Percentiles rank a stretch among this genome's conserved stretches.
Conservation (phyloP, 805 yeast species). For the Jamesozyma hellenica region DNA sequence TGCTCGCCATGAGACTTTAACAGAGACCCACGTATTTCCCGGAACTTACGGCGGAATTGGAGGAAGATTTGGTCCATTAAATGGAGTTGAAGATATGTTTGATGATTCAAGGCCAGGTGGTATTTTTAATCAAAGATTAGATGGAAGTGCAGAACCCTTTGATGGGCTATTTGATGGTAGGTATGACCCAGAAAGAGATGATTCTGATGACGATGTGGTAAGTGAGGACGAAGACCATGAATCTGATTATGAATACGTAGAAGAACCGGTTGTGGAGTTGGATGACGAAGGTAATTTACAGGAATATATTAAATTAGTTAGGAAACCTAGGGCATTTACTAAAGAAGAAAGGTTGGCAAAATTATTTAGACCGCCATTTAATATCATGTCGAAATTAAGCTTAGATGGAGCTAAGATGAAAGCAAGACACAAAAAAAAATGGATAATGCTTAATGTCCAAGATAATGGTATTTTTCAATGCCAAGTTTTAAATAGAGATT, state of each 20-base stretch:
- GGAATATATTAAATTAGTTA: slow-evolving; percentile 24
- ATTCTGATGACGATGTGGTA: slow-evolving; percentile 29
- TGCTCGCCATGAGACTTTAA: slow-evolving; percentile 57
- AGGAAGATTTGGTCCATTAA: slow-evolving; percentile 25
- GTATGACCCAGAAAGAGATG: slow-evolving; percentile 30
- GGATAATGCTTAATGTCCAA: slow-evolving; percentile 85
- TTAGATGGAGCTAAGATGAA: slow-evolving; percentile 62
- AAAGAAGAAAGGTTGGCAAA: slow-evolving; percentile 55
- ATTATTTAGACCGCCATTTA: slow-evolving; percentile 90
- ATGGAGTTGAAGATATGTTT: slow-evolving; percentile 23
- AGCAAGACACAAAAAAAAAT: slow-evolving; percentile 52
- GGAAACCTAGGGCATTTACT: slow-evolving; percentile 17
- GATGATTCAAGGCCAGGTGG: slow-evolving; percentile 29
- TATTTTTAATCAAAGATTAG: slow-evolving; percentile 30
- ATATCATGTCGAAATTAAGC: slow-evolving; percentile 57
- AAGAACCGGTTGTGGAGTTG: slow-evolving; percentile 25
- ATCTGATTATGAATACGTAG: slow-evolving; percentile 26
- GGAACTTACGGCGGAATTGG: slow-evolving; percentile 33
- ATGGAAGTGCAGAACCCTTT: slow-evolving; percentile 8
- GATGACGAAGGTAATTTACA: slow-evolving; percentile 32
- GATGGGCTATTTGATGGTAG: slow-evolving; percentile 7
- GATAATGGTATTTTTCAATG: slow-evolving; percentile 78
- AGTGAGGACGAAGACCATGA: slow-evolving; percentile 25
- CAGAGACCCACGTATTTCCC: slow-evolving; percentile 32
- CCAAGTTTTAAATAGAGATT: slow-evolving; percentile 83